Evolutionary conservation across 257 asterid genomes (phyloP).

Genomic region (Capsicum chinense): DNA sequence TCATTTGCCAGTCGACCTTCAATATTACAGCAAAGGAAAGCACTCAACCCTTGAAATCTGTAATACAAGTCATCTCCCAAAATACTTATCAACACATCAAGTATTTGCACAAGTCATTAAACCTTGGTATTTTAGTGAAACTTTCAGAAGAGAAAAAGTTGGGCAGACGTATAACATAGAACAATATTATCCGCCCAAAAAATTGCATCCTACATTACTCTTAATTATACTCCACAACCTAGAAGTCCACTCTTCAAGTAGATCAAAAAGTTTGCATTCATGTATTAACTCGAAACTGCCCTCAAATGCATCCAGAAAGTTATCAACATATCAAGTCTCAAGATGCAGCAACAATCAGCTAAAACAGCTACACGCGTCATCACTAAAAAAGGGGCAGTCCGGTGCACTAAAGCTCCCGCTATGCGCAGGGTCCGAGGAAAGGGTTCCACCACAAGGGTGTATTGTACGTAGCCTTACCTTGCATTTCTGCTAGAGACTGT

Average conservation of each 20-base stretch:
- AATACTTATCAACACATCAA: neutral
- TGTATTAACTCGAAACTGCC: neutral
- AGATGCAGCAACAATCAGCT: neutral
- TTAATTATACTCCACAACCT: neutral
- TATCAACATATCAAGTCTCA: neutral
- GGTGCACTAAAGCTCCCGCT: too few relatives aligned
- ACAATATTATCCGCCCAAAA: neutral
- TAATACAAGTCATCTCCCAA: neutral
- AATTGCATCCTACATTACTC: neutral
- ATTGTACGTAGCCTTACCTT: too few relatives aligned
- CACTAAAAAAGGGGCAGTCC: neutral
- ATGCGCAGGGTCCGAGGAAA: too few relatives aligned
- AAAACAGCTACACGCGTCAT: neutral
- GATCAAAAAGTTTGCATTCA: neutral
- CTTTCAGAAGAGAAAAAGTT: neutral
- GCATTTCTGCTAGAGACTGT: too few relatives aligned
- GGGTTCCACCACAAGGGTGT: too few relatives aligned
- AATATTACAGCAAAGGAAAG: neutral
- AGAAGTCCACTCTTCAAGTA: neutral
- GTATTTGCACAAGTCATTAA: neutral
- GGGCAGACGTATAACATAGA: neutral
- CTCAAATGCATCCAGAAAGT: neutral
- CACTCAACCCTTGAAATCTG: neutral
- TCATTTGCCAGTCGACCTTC: neutral
- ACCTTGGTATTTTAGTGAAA: neutral